Evolutionary conservation across 2,329 filamentous ascomycete genomes (phyloP).

Genomic region (Zopfia rhizophila): DNA sequence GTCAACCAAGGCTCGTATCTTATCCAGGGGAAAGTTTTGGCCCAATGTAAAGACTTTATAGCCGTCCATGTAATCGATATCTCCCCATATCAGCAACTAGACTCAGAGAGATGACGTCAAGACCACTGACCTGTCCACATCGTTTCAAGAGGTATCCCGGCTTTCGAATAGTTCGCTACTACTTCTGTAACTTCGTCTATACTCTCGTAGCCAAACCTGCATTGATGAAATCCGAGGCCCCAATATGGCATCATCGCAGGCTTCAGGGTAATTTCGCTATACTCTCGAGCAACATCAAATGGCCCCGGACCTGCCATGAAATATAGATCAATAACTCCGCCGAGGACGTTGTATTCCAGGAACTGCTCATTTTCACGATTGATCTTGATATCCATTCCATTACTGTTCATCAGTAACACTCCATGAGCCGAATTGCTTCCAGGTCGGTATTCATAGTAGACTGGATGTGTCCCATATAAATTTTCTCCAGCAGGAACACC

Average conservation of each 20-base stretch:
- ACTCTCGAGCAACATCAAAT: conserved; percentile 59
- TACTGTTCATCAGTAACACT: conserved; percentile 47
- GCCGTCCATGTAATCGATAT: conserved; percentile 74
- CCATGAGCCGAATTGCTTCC: conserved; percentile 45
- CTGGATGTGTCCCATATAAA: conserved; percentile 77
- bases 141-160: conserved; percentile 73
- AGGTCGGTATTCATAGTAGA: conserved; percentile 77
- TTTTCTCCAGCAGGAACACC: conserved; percentile 69
- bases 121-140: conserved; percentile 78
- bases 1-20: conserved; percentile 71
- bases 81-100: conserved; percentile 24
- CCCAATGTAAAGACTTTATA: conserved; percentile 72
- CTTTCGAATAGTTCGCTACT: conserved; percentile 71
- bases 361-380: conserved; percentile 73
- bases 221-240: conserved; percentile 63
- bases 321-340: conserved; percentile 76
- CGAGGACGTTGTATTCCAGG: conserved; percentile 80
- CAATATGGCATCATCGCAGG: conserved; percentile 63
- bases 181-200: conserved; percentile 72
- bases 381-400: conserved; percentile 77
- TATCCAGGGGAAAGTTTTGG: conserved; percentile 67
- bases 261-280: conserved; percentile 58
- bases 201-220: conserved; percentile 62
- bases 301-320: conserved; percentile 61
- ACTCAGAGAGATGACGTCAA: too few species aligned